Base-by-base conservation (phyloP, 208 protist species). In the Sergeia podlipaevii region DNA sequence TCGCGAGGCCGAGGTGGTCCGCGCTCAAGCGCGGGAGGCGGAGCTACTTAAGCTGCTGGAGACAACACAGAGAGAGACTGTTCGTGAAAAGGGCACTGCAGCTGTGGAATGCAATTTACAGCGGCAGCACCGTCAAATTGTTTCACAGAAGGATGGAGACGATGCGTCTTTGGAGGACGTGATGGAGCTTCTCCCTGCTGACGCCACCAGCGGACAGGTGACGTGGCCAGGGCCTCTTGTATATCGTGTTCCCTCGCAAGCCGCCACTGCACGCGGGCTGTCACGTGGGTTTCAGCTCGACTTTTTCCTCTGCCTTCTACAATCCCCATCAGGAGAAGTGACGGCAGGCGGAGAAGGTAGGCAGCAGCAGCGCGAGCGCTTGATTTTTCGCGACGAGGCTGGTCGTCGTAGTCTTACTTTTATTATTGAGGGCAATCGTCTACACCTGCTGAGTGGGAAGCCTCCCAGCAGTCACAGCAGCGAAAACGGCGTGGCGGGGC, bases 331-430 rank as follows among this genome's bases (percentile, higher is more conserved):
- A 68, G 13, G 2, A 21, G 13, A 48, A 46, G 7, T 20, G 39
- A 13, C 39, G 10, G 4, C 48, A 13, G 21, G 21, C 10, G 26
- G 11, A 44, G 39, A 33, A 41, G 24, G 26, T 6, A 13, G 30
- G 51, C 21, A 45, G 30, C 42, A 26, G 41, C 30, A 48, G 53
- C 48, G 59, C 0, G 60, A 74, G 27, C 45, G 59, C 0, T 15
- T 80, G 2, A 46, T 53, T 4, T 53, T 53, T 20, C 62, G 69
- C 42, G 69, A 76, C 37, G 32, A 41, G 11, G 18, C 28, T 44
- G 69, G 69, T 17, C 39, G 30, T n/a, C 61, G 62, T 11, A 58
- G 57, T 44, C 53, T 61, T 36, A 47, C 58, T 10, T 54, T 76
- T 53, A 23, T 65, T 2, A 28, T 76, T n/a, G 50, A 45, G 32